Evolutionary conservation across 306 rosid genomes (phyloP), one percentile per base, ranked within the genome.

Genomic region (Arachis stenosperma): DNA sequence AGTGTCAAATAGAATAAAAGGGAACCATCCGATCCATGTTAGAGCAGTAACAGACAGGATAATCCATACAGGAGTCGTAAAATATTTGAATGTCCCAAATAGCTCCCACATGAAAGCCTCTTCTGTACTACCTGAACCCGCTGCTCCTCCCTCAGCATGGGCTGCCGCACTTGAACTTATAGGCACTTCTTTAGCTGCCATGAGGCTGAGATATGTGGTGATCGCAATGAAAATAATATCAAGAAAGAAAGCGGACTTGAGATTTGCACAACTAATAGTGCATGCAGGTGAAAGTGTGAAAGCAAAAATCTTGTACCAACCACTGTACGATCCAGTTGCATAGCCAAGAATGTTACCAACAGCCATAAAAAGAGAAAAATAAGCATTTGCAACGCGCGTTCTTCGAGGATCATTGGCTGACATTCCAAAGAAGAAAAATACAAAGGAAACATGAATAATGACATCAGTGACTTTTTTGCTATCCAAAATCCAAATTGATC

Each of bases 21-120:
- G 98, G 82, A 94, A 94, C 98, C 98, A 94, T 15, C 97, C 98
- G 65, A 84, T 81, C 98, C 98, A 91, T 66, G 90, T 91, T 44
- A 94, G 86, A 78, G 96, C 93, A 79, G 88, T 88, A 79, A 94
- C 97, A 67, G 89, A 72, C 37, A 94, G 79, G 70, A 94, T 85
- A 71, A 85, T 63, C 98, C 98, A 91, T 67, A 94, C 61, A 56
- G 90, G 75, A 36, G 81, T 74, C 15, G 97, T 22, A 79, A 94
- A 89, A 85, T 94, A 86, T 81, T 82, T 89, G 70, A 91, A 88
- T 74, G 98, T 91, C 82, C 96, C 94, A 73, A 91, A 89, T 71
- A 93, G 81, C 69, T 91, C 97, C 94, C 96, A 91, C 76, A 93
- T 73, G 81, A 93, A 93, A 76, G 98, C 96, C 81, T 90, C 97